phyloP scores from a whole-genome alignment of 352 stramenopile species.

The Globisporangium heterothallicum region DNA sequence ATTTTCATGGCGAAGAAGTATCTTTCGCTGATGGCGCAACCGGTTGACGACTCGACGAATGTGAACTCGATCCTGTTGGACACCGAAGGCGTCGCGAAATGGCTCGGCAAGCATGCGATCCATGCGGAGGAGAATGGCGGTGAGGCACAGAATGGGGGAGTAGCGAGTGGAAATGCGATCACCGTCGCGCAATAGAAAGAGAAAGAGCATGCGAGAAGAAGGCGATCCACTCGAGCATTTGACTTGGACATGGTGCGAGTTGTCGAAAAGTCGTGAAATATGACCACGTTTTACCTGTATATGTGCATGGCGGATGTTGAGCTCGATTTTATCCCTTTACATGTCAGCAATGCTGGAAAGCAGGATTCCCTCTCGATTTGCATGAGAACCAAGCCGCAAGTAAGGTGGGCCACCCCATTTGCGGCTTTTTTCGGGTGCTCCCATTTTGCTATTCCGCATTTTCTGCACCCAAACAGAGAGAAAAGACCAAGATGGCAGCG shows the following conservation, averaged over 20 bases:
- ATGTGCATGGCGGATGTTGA: too few species aligned
- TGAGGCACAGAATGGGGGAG: neutral
- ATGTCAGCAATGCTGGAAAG: too few species aligned
- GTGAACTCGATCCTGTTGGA: slow-evolving; percentile 94
- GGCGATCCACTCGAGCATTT: too few species aligned
- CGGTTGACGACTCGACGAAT: slow-evolving; percentile 85
- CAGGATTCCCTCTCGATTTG: too few species aligned
- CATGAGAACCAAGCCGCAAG: too few species aligned
- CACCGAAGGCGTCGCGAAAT: slow-evolving; percentile 82
- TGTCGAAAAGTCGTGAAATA: too few species aligned
- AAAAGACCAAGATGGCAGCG: neutral
- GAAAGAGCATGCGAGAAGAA: neutral
- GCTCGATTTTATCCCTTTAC: too few species aligned
- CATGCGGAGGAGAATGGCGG: neutral
- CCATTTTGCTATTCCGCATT: neutral
- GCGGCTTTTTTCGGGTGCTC: neutral
- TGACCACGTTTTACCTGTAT: too few species aligned
- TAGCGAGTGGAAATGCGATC: neutral
- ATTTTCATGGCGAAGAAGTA: slow-evolving; percentile 95
- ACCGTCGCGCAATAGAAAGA: neutral
- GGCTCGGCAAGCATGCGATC: slow-evolving; percentile 42
- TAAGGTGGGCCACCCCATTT: neutral
- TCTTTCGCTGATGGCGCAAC: slow-evolving; percentile 95
- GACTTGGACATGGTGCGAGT: too few species aligned
- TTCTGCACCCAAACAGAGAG: neutral